A percentile compares a stretch with the other conserved stretches of the same genome.
These are phyloP conservation scores for Beauveria brongniartii DNA, from an alignment of 2,329 filamentous ascomycete species.

Conservation along the genomic window DNA sequence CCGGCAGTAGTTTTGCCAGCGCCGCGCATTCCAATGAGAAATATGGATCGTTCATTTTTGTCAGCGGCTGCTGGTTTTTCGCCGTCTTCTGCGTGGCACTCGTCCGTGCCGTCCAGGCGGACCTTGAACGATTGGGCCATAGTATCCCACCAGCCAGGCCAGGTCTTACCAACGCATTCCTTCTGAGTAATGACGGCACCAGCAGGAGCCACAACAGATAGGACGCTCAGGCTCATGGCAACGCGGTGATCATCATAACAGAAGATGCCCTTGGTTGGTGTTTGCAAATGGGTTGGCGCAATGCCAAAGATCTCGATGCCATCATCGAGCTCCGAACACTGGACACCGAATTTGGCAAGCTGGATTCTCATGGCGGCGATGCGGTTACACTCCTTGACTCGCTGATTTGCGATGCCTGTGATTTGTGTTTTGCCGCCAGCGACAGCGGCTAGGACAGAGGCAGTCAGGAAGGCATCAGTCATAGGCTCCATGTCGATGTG, in stretches of 20 bases:
- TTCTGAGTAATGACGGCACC: slow-evolving; percentile 77
- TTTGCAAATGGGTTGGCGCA: slow-evolving; percentile 36
- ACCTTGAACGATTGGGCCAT: slow-evolving; percentile 72
- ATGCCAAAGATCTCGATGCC: slow-evolving; percentile 69
- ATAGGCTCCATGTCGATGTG: slow-evolving; percentile 98
- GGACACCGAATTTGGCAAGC: slow-evolving; percentile 85
- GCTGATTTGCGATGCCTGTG: slow-evolving; percentile 91
- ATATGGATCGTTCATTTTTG: slow-evolving; percentile 57
- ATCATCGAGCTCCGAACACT: slow-evolving; percentile 81
- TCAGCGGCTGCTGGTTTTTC: slow-evolving; percentile 6
- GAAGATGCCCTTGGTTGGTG: slow-evolving; percentile 62
- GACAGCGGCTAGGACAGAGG: slow-evolving; percentile 85
- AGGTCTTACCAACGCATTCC: slow-evolving; percentile 93
- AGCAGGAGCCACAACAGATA: slow-evolving; percentile 62
- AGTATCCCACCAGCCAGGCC: slow-evolving; percentile 98
- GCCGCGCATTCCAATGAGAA: slow-evolving; percentile 95
- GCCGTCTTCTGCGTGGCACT: slow-evolving; percentile 13
- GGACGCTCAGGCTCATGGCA: slow-evolving; percentile 95
- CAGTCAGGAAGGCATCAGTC: slow-evolving; percentile 97
- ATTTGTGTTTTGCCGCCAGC: slow-evolving; percentile 79
- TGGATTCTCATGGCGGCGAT: slow-evolving; percentile 94
- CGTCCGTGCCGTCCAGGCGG: slow-evolving; percentile 66
- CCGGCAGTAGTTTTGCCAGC: slow-evolving; percentile 95
- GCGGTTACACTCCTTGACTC: slow-evolving; percentile 96
- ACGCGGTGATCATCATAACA: slow-evolving; percentile 98